Evolutionary conservation across 345 rosid species (phyloP), one percentile per base, ranked within the genome.

Genomic region (Gynandropsis gynandra): DNA sequence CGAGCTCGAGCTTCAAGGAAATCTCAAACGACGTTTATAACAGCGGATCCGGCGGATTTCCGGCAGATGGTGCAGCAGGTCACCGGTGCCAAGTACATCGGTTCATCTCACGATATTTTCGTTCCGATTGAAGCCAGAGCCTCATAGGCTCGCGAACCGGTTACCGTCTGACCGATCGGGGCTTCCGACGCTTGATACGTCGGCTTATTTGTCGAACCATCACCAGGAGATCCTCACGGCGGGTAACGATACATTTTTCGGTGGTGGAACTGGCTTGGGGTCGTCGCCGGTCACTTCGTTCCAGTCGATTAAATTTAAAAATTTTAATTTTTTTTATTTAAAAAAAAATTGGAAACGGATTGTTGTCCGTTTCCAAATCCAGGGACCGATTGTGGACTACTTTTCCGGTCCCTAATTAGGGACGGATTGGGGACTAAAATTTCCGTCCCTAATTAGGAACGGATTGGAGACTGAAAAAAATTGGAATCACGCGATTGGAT

Each of bases 61-160:
- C 66, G 95, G 15, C 82, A 81, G 78, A 77, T 83, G 89, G 95
- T 87, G 70, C 95, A 87, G 61, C 93, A 83, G 74, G 82, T 87
- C 8, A 87, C 95, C 5, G 95, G 95, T 1, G 78, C 71, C 10
- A 62, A 74, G 59, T 70, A 67, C 53, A 38, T 55, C 4, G 62
- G 40, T 52, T 13, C 66, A 10, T 21, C 71, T 10, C 67, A 31
- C n/a, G n/a, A 47, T 16, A 9, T 71, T 1, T 14, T 52, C 36
- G 43, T 64, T 17, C 69, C 70, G 12, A 44, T 79, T 82, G 54
- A 82, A 74, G 67, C 88, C 95, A 27, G 86, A 76, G 71, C 82
- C 93, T 1, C 78, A 65, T 47, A 63, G 81, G 35, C 53, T 35
- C 6, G 43, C 60, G 1, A 21, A 59, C 17, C 40, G 59, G 61